Conservation (phyloP, 192 early-diverging fungal genomes). For the Podochytrium sp. region DNA sequence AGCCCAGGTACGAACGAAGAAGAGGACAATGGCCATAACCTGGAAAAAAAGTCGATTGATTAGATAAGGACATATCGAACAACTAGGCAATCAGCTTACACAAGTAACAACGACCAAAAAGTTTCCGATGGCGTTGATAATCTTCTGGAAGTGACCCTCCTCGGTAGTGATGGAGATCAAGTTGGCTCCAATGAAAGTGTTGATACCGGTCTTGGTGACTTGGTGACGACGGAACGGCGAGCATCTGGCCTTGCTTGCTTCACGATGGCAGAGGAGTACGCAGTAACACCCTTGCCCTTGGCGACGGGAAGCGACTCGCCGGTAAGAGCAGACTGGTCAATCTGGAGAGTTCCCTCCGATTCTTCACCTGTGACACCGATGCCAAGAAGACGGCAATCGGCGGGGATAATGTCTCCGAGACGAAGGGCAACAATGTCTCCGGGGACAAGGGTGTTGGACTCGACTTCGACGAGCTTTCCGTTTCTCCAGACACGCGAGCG, state of each 20-base stretch:
- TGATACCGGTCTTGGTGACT: slow-evolving; percentile 90
- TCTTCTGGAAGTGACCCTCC: slow-evolving; percentile 96
- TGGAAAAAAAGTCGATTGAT: not conserved
- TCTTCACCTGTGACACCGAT: slow-evolving; percentile 62
- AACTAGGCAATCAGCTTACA: slow-evolving; percentile 74
- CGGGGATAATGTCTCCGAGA: slow-evolving; percentile 88
- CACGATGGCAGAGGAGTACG: slow-evolving; percentile 91
- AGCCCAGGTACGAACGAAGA: not conserved
- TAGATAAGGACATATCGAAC: slow-evolving; percentile 57
- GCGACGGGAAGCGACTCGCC: slow-evolving; percentile 91
- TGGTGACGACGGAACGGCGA: slow-evolving; percentile 93
- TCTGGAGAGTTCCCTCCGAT: slow-evolving; percentile 76
- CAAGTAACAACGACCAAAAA: slow-evolving; percentile 81
- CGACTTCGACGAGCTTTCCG: slow-evolving; percentile 77
- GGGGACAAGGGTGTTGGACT: slow-evolving; percentile 78
- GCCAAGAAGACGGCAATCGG: slow-evolving; percentile 81
- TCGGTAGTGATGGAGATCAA: slow-evolving; percentile 87
- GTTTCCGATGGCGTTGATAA: slow-evolving; percentile 91
- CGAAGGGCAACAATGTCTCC: slow-evolving; percentile 88
- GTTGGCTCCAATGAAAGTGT: slow-evolving; percentile 96
- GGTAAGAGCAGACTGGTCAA: slow-evolving; percentile 93
- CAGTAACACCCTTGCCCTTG: slow-evolving; percentile 79
- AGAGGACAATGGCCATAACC: not conserved
- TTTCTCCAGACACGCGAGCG: slow-evolving; percentile 88
- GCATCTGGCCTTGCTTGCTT: slow-evolving; percentile 94